These are phyloP conservation scores for Jacaranda copaia DNA, from an alignment of 257 asterid species.

Conservation along the genomic window DNA sequence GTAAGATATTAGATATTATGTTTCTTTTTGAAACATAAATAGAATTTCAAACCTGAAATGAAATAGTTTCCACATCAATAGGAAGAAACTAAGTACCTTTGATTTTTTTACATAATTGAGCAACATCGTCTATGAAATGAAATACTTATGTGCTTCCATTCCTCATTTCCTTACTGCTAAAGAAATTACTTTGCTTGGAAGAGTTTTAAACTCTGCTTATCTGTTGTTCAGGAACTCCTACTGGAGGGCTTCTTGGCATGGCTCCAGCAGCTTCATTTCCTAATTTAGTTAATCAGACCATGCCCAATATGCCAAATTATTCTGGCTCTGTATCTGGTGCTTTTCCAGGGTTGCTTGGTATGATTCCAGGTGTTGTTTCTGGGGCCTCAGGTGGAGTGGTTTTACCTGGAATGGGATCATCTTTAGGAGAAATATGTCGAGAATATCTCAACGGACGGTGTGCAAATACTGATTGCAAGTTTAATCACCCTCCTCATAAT, in stretches of 20 bases:
- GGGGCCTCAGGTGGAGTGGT: slow-evolving; percentile 95
- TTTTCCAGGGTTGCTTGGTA: slow-evolving; percentile 94
- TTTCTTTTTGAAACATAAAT: slow-evolving; percentile 8
- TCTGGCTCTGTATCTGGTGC: slow-evolving; percentile 93
- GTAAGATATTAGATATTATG: background rate
- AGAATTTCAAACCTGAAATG: background rate
- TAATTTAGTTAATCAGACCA: slow-evolving; percentile 87
- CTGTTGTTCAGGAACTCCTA: slow-evolving; percentile 69
- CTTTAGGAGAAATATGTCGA: slow-evolving; percentile 92
- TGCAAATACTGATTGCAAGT: slow-evolving; percentile 80
- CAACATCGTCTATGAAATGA: background rate
- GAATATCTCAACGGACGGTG: slow-evolving; percentile 91
- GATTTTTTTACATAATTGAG: slow-evolving; percentile 12
- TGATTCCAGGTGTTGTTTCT: slow-evolving; percentile 88
- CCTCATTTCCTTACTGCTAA: slow-evolving; percentile 27
- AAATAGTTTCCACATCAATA: slow-evolving; percentile 14
- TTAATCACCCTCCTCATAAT: slow-evolving; percentile 88
- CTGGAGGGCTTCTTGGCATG: slow-evolving; percentile 87
- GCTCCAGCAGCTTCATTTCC: slow-evolving; percentile 78
- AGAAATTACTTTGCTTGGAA: slow-evolving; percentile 13
- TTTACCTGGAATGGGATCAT: slow-evolving; percentile 91
- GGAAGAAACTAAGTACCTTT: background rate
- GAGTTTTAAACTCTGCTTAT: slow-evolving; percentile 29
- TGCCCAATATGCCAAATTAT: slow-evolving; percentile 99
- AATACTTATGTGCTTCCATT: background rate